These are phyloP conservation scores for Chaetomium olivaceum DNA, from an alignment of 2,329 filamentous ascomycete species.

Conservation along the genomic window DNA sequence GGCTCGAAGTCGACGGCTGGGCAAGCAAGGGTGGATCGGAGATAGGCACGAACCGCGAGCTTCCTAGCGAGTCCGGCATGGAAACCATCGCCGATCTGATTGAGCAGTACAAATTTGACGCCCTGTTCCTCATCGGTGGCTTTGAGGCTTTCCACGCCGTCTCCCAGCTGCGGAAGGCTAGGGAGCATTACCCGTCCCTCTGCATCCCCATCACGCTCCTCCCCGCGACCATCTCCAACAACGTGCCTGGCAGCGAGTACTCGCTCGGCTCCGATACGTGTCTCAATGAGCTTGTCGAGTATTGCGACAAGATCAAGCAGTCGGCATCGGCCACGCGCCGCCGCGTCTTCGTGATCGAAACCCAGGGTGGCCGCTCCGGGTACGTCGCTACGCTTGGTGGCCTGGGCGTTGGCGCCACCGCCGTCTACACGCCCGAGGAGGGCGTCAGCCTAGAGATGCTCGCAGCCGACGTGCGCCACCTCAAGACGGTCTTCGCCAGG, in stretches of 20 bases:
- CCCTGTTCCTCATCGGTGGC: constrained; percentile 86
- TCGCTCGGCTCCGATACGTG: constrained; percentile 96
- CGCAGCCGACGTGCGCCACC: constrained; percentile 81
- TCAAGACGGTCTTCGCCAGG: constrained; percentile 79
- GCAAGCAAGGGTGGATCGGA: constrained; percentile 95
- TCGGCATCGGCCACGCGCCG: constrained; percentile 91
- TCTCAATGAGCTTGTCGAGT: constrained; percentile 89
- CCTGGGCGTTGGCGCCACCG: constrained; percentile 85
- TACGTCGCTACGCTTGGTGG: constrained; percentile 92
- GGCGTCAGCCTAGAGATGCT: constrained; percentile 94
- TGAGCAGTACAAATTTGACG: constrained; percentile 84
- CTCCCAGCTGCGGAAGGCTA: constrained; percentile 79
- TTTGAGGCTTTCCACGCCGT: constrained; percentile 96
- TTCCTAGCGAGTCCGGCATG: constrained; percentile 83
- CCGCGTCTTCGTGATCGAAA: constrained; percentile 96
- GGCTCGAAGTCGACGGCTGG: constrained; percentile 95
- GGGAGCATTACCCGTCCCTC: constrained; percentile 76
- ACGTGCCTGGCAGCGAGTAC: constrained; percentile 96
- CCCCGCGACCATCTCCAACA: constrained; percentile 98
- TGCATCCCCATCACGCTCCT: constrained; percentile 90
- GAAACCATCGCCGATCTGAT: constrained; percentile 80
- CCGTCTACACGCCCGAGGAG: constrained; percentile 96
- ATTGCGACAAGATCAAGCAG: constrained; percentile 97
- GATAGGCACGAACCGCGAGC: constrained; percentile 94
- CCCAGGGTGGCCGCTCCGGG: constrained; percentile 90